Evolutionary conservation across 164 flowering plant genomes (phyloP).

Genomic region (Malania oleifera): DNA sequence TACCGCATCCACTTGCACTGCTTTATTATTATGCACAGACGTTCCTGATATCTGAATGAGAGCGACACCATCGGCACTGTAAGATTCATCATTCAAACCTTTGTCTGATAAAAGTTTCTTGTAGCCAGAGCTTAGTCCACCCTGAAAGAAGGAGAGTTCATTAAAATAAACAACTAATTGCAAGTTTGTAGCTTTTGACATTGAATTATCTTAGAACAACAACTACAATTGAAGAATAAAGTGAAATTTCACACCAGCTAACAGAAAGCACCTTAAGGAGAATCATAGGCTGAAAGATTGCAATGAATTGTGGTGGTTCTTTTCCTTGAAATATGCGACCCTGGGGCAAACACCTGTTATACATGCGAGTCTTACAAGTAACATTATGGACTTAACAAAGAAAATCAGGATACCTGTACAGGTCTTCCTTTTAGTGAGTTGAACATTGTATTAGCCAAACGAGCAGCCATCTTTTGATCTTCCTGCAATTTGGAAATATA

Average conservation of each 20-base stretch:
- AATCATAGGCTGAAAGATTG: constrained; percentile 93
- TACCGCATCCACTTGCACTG: constrained; percentile 92
- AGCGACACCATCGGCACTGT: constrained; percentile 72
- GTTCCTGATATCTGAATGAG: constrained; percentile 78
- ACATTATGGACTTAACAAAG: constrained; percentile 1
- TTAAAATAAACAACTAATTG: not conserved
- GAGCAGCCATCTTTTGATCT: constrained; percentile 73
- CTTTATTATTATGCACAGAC: constrained; percentile 76
- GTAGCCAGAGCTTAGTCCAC: constrained; percentile 93
- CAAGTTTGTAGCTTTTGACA: not conserved
- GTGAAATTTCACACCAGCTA: not conserved
- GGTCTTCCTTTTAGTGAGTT: constrained; percentile 97
- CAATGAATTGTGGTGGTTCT: constrained; percentile 95
- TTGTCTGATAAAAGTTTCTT: constrained; percentile 67
- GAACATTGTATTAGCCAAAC: constrained; percentile 74
- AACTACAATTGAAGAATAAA: not conserved
- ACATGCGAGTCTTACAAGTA: not conserved
- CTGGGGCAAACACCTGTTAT: constrained; percentile 35
- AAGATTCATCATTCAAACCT: constrained; percentile 79
- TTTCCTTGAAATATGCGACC: constrained; percentile 86
- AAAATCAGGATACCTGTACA: constrained; percentile 59
- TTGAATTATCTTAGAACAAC: not conserved
- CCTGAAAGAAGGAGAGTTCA: constrained; percentile 39
- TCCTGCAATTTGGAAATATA: constrained; percentile 46
- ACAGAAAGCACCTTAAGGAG: constrained; percentile 65